Evolutionary conservation across 2,329 filamentous ascomycete species (phyloP), one percentile per base, ranked within the genome.

Genomic region (Botryosphaeria dothidea): DNA sequence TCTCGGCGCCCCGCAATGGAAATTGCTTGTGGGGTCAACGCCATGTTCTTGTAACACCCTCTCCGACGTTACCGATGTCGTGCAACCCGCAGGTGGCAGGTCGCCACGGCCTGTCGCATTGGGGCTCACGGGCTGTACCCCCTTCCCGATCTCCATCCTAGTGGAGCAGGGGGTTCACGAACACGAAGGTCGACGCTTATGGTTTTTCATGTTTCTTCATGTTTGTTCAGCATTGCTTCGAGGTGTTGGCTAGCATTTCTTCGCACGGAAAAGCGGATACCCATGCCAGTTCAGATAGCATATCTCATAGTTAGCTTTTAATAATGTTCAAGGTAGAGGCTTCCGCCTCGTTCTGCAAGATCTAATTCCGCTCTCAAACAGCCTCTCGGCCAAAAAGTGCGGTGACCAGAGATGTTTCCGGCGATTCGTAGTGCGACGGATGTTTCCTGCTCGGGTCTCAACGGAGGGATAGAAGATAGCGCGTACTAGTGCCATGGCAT

Each of bases 51-150:
- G 13, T 34, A n/a, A n/a, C 31, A 71, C 71, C 7, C 61, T 78
- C 11, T 76, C 79, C 57, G 78, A 80, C 68, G 70, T 72, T 2
- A 78, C 74, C 0, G 64, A 70, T n/a, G 78, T 25, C 25, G 46
- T 31, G 23, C 25, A 71, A 0, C 71, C 77, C 15, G 73, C 74
- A 1, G 68, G 79, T 56, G 77, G 79, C 21, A 73, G 74, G 63
- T 67, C 77, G 36, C 64, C 67, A n/a, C 19, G 72, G 62, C 68
- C 74, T 41, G 34, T 38, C 29, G 31, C 7, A 11, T 34, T 11
- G 13, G 36, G 27, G 49, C 27, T 43, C 38, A 43, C n/a, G n/a
- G n/a, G n/a, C n/a, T n/a, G n/a, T n/a, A n/a, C n/a, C n/a, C n/a
- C n/a, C n/a, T n/a, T n/a, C n/a, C n/a, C n/a, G n/a, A n/a, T n/a